Conservation (phyloP, 2,329 filamentous ascomycete genomes). For the Sporothrix curviconia region DNA sequence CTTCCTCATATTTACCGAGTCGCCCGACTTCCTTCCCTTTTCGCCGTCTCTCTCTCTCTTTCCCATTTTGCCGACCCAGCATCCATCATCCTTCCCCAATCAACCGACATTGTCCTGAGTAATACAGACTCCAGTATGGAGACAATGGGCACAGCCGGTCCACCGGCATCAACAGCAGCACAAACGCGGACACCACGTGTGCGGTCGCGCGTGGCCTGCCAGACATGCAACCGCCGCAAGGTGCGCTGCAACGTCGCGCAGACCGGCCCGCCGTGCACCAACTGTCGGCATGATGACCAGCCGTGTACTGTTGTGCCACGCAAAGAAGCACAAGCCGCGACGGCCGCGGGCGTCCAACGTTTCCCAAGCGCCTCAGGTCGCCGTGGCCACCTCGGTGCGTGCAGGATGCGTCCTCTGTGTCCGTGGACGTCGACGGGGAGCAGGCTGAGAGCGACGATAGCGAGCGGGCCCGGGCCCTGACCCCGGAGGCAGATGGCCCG, state of each 20-base stretch:
- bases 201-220: background rate
- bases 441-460: too few relatives aligned
- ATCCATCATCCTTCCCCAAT: background rate
- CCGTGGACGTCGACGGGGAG: too few relatives aligned
- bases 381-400: too few relatives aligned
- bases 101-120: background rate
- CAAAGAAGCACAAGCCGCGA: conserved; percentile 8
- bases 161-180: background rate
- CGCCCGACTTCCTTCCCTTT: background rate
- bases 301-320: background rate
- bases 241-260: conserved; percentile 9
- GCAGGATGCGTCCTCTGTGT: too few relatives aligned
- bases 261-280: conserved; percentile 4
- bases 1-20: conserved; percentile 1
- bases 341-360: background rate
- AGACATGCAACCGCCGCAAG: conserved; percentile 5
- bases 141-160: background rate
- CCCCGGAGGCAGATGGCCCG: background rate
- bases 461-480: too few relatives aligned
- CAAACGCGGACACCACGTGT: background rate
- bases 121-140: background rate
- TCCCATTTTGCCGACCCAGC: background rate
- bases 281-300: background rate
- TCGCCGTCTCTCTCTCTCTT: background rate
- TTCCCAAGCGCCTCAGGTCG: too few relatives aligned